A percentile compares a stretch with the other conserved stretches of the same genome.
These are phyloP conservation scores for Colletotrichum scovillei DNA, from an alignment of 2,329 filamentous ascomycete genomes.

Conservation along the genomic window DNA sequence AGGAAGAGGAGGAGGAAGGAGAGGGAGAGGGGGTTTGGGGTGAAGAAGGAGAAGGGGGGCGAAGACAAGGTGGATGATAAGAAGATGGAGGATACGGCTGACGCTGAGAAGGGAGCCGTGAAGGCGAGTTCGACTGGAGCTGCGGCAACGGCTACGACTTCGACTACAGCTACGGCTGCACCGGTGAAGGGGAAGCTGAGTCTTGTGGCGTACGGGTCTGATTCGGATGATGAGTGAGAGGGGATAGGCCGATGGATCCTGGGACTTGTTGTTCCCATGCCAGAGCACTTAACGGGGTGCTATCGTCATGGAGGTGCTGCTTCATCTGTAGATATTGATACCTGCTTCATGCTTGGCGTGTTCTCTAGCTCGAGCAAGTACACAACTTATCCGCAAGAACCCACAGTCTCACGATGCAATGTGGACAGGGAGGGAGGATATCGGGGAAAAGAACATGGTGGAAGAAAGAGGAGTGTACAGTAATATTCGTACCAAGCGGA, in stretches of 20 bases:
- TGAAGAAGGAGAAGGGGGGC: conserved; percentile 39
- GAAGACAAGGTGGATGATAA: conserved; percentile 41
- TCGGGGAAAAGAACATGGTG: no score
- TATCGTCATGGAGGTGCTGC: no score
- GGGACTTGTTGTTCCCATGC: not conserved
- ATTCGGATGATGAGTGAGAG: conserved; percentile 54
- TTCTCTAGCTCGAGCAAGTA: not conserved
- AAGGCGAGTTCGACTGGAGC: conserved; percentile 1
- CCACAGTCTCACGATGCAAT: not conserved
- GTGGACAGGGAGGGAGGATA: not conserved
- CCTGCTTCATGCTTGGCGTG: no score
- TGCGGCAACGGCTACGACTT: not conserved
- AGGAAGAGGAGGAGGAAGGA: conserved; percentile 56
- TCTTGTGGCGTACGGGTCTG: conserved; percentile 68
- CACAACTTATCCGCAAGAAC: not conserved
- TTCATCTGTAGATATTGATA: no score
- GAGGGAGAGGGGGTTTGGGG: conserved; percentile 49
- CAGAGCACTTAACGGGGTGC: no score
- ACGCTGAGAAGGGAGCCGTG: conserved; percentile 32
- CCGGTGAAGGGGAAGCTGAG: conserved; percentile 47
- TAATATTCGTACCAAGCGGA: conserved; percentile 26
- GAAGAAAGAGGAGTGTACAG: conserved; percentile 25
- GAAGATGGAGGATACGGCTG: conserved; percentile 48
- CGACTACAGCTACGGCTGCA: not conserved
- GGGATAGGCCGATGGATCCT: not conserved